phyloP scores from a whole-genome alignment of 2,329 filamentous ascomycete species.

The Alternaria infectoria region DNA sequence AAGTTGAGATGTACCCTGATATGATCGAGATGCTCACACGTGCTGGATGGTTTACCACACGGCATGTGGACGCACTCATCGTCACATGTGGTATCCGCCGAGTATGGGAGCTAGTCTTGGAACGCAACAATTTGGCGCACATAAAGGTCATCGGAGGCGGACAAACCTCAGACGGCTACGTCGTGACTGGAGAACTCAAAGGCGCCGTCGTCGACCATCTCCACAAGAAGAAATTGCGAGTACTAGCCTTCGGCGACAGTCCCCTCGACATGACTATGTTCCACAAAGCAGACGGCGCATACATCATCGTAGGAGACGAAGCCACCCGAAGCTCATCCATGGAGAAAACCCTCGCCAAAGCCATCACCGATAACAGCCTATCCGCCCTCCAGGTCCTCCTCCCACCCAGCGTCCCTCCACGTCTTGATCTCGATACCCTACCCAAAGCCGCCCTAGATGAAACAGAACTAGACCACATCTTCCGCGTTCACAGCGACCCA shows the following conservation, averaged over 20 bases:
- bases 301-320: conserved; percentile 63
- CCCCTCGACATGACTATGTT: conserved; percentile 66
- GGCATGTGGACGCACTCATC: conserved; percentile 56
- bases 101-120: conserved; percentile 64
- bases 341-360: conserved; percentile 53
- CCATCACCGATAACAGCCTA: conserved; percentile 53
- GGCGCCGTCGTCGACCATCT: conserved; percentile 55
- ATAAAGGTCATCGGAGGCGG: conserved; percentile 63
- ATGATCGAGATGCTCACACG: conserved; percentile 54
- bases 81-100: conserved; percentile 61
- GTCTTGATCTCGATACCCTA: conserved; percentile 53
- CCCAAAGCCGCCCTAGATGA: conserved; percentile 46
- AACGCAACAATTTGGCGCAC: conserved; percentile 49
- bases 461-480: background rate
- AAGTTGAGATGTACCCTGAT: conserved; percentile 56
- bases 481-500: conserved; percentile 20
- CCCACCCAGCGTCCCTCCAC: conserved; percentile 47
- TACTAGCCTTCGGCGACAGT: conserved; percentile 68
- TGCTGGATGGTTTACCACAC: conserved; percentile 22
- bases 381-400: conserved; percentile 57
- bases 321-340: conserved; percentile 58
- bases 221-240: conserved; percentile 42
- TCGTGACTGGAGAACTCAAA: conserved; percentile 62
- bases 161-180: conserved; percentile 54
- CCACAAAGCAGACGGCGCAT: conserved; percentile 57